A percentile compares a stretch with the other conserved stretches of the same genome.
phyloP scores from a whole-genome alignment of 2,329 filamentous ascomycete genomes.

The Curvularia lunata region DNA sequence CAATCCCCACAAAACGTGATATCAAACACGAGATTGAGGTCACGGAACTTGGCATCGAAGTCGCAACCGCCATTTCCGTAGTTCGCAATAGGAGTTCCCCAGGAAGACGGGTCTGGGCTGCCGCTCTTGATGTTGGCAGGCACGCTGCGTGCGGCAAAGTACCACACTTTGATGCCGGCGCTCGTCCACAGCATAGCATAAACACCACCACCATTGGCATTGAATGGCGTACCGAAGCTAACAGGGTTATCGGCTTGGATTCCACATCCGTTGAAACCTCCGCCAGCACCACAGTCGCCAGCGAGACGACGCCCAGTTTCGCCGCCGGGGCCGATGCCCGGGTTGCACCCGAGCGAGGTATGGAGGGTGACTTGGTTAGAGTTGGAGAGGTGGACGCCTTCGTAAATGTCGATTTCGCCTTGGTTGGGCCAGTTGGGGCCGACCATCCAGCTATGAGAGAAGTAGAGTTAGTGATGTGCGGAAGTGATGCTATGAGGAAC shows the following conservation, averaged over 20 bases:
- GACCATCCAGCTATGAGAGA: constrained; percentile 44
- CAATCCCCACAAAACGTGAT: constrained; percentile 63
- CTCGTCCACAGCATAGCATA: constrained; percentile 53
- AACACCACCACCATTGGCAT: constrained; percentile 52
- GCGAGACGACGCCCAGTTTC: constrained; percentile 38
- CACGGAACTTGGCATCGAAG: constrained; percentile 44
- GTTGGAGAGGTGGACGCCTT: constrained; percentile 49
- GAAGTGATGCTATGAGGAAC: neutral
- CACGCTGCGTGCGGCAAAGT: constrained; percentile 50
- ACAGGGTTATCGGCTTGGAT: constrained; percentile 35
- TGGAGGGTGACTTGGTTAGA: constrained; percentile 50
- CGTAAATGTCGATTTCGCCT: constrained; percentile 47
- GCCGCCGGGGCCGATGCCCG: constrained; percentile 41
- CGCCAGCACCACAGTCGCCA: constrained; percentile 47
- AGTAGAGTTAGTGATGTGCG: constrained; percentile 9
- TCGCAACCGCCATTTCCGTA: constrained; percentile 43
- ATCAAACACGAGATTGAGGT: constrained; percentile 55
- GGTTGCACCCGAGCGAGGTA: constrained; percentile 44
- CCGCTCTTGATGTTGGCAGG: constrained; percentile 52
- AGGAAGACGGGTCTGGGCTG: constrained; percentile 50
- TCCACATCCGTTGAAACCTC: constrained; percentile 45
- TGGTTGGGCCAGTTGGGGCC: constrained; percentile 50
- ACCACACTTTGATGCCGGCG: constrained; percentile 56
- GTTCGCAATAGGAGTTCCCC: constrained; percentile 52
- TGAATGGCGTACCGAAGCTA: constrained; percentile 50